Base-by-base conservation (phyloP, 495 filamentous ascomycete genomes). In the Antarctomyces pellizariae region DNA sequence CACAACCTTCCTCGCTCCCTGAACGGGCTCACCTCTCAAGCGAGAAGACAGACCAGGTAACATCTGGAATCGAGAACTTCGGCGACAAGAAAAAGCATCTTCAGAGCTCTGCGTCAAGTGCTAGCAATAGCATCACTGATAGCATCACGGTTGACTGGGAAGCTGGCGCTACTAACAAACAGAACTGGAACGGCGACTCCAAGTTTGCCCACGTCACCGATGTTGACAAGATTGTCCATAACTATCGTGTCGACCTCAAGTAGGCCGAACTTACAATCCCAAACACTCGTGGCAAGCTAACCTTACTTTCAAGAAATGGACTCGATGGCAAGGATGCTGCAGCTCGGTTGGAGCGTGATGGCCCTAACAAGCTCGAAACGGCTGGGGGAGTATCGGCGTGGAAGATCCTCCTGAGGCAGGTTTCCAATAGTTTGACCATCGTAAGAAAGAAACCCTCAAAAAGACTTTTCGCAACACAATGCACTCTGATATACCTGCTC, bases 331-430 rank as follows among this genome's bases (percentile, higher is more conserved):
- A 29, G 31, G 52, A 57, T 33, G 53, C 53, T 23, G 43, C 43
- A 41, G 41, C 42, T 37, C 54, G 52, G 34, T 45, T 64, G 28
- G 39, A 44, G 32, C 36, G 43, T 26, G 35, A 59, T 54, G 60
- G 60, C 29, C 43, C 46, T 8, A 64, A 64, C 43, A 56, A 46
- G 36, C 50, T 64, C 26, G 54, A 60, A 33, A 47, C 49, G 39
- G 52, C 52, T 43, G 46, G 49, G 27, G 54, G 56, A 36, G 41
- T 62, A 41, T 59, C 54, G 44, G 37, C 49, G 43, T 61, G 52
- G 51, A 59, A 57, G 37, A 59, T 64, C 39, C 49, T 64, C 38
- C 22, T 62, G 35, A 58, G 60, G 33, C 60, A 64, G 35, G 52
- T 64, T 1, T 36, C 33, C 18, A 36, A 36, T 16, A 31, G 46